A percentile compares a stretch with the other conserved stretches of the same genome.
phyloP scores from a whole-genome alignment of 441 rosid species.

The Breynia disticha region DNA sequence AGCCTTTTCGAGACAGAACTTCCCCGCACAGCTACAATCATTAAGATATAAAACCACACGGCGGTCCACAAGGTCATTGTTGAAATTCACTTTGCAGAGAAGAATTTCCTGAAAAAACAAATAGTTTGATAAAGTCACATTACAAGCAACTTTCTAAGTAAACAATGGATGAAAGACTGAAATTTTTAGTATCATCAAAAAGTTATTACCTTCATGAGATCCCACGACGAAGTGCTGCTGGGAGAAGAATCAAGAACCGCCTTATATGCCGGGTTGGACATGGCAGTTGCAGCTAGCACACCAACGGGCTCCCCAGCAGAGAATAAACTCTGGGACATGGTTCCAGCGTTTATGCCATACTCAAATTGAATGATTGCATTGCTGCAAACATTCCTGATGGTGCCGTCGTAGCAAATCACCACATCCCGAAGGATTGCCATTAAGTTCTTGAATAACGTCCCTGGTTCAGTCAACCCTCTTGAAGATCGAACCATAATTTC shows the following conservation, averaged over 20 bases:
- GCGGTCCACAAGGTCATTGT: constrained; percentile 57
- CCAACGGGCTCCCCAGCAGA: constrained; percentile 98
- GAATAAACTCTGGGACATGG: constrained; percentile 36
- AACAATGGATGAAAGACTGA: constrained; percentile 7
- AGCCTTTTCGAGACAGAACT: constrained; percentile 72
- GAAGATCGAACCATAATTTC: constrained; percentile 91
- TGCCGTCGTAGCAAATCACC: constrained; percentile 81
- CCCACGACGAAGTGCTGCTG: constrained; percentile 92
- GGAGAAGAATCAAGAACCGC: constrained; percentile 96
- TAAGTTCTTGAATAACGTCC: constrained; percentile 82
- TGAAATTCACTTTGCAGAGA: constrained; percentile 71
- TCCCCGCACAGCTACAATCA: constrained; percentile 65
- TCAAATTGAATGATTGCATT: constrained; percentile 79
- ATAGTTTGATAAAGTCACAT: no score
- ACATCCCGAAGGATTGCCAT: constrained; percentile 98
- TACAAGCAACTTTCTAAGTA: not conserved
- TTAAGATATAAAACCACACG: constrained; percentile 65
- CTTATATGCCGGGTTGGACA: constrained; percentile 97
- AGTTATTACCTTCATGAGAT: constrained; percentile 76
- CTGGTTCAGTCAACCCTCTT: constrained; percentile 91
- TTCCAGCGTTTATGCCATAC: constrained; percentile 49
- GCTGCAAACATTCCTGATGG: constrained; percentile 78
- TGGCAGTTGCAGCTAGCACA: constrained; percentile 94
- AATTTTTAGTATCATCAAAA: constrained; percentile 4
- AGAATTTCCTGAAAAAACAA: constrained; percentile 66